Evolutionary conservation across 2,329 filamentous ascomycete genomes (phyloP), one percentile per base, ranked within the genome.

Genomic region (Cladophialophora carrionii): DNA sequence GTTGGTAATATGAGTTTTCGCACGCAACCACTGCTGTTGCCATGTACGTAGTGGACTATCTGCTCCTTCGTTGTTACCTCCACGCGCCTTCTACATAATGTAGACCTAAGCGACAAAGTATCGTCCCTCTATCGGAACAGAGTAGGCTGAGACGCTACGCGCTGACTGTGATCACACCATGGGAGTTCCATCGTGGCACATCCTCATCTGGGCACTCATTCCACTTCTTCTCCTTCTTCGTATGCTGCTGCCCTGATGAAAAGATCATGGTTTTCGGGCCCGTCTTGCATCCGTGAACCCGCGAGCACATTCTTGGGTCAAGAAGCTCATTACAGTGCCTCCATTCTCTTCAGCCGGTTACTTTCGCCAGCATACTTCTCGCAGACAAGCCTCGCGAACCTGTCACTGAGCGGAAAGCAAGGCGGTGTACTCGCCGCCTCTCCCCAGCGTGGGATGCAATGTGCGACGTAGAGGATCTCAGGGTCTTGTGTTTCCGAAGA

Each of bases 401-500:
- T 24, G 12, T 29, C 41, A 32, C 31, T 34, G 29, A 34, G 22
- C 6, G 31, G 31, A 32, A 31, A 20, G 10, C 17, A 24, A 4
- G 4, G 48, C n/a, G 0, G 7, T 52, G 48, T 17, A 22, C 52
- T 12, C 24, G 20, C 20, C 52, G 17, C 22, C 32, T 32, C 49
- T 8, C 9, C 26, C 7, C 32, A 54, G 10, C 22, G 58, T 17
- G n/a, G 9, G 22, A 61, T 22, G 32, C 48, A 53, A 17, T n/a
- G 10, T 17, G 24, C 56, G 26, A 4, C 53, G 61, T 17, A 62
- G 53, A 20, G 12, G 17, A 41, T 62, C 61, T 17, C 26, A 9
- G 6, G 61, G 22, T 20, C 31, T 20, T 4, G 61, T 62, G 53
- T 62, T 57, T 7, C 57, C 43, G 3, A 62, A 22, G 22, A 57